These are phyloP conservation scores for Volvox africanus DNA, from an alignment of 139 green algal genomes.

Conservation along the genomic window DNA sequence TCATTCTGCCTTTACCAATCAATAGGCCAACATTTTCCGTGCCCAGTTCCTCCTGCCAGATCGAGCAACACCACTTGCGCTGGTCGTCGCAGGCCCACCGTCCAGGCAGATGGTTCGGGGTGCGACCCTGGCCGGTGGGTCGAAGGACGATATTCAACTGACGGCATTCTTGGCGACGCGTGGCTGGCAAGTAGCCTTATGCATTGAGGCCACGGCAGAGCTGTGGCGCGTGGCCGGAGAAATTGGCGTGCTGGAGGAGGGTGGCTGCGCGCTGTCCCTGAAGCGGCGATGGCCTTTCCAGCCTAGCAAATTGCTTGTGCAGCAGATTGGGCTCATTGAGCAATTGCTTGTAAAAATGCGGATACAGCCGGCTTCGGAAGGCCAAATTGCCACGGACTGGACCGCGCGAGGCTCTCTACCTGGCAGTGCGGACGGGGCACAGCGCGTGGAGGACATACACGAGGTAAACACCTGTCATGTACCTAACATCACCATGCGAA, in stretches of 20 bases:
- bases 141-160: slow-evolving; percentile 21
- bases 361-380: not conserved
- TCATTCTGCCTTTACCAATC: too few species aligned
- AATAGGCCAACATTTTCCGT: not conserved
- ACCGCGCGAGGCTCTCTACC: too few species aligned
- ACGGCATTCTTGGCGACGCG: not conserved
- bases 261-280: not conserved
- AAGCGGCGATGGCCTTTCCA: slow-evolving; percentile 42
- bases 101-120: not conserved
- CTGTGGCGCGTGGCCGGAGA: slow-evolving; percentile 32
- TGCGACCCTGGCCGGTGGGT: not conserved
- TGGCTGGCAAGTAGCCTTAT: slow-evolving; percentile 24
- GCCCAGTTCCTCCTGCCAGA: slow-evolving; percentile 34
- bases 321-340: not conserved
- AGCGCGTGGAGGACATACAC: too few species aligned
- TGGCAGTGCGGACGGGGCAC: too few species aligned
- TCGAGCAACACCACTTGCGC: not conserved
- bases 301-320: slow-evolving; percentile 21
- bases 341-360: not conserved
- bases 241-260: slow-evolving; percentile 33
- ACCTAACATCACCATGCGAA: not conserved
- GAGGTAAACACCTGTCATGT: too few species aligned
- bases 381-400: too few species aligned
- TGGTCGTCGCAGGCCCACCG: not conserved
- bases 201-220: slow-evolving; percentile 1